Percentiles rank a stretch among this genome's conserved stretches.
These are phyloP conservation scores for Coniochaeta prunicola DNA, from an alignment of 2,329 filamentous ascomycete species.

Conservation along the genomic window DNA sequence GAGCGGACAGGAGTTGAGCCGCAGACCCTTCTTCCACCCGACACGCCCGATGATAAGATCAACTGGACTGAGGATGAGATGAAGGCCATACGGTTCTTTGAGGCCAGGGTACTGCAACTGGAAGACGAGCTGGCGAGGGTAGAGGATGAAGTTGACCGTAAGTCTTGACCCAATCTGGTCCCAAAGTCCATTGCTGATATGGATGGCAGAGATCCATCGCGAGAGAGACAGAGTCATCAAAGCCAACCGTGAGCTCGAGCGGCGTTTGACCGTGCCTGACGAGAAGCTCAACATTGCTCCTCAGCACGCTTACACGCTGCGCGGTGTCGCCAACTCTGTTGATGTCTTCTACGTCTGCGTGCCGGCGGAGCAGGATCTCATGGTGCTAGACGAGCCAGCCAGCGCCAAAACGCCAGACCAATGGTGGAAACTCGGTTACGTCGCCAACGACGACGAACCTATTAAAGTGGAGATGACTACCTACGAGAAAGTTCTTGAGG, in stretches of 20 bases:
- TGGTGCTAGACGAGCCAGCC: conserved; percentile 9
- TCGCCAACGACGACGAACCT: conserved; percentile 9
- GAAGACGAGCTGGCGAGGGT: background rate
- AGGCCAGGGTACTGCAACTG: background rate
- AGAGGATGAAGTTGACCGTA: background rate
- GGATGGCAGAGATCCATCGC: background rate
- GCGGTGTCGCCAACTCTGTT: conserved; percentile 19
- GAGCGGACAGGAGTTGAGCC: background rate
- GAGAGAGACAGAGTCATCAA: background rate
- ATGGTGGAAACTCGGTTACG: conserved; percentile 21
- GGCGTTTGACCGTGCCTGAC: conserved; percentile 13
- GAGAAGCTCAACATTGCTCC: conserved; percentile 16
- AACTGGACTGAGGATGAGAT: background rate
- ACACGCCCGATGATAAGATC: background rate
- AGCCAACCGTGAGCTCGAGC: conserved; percentile 4
- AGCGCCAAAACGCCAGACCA: conserved; percentile 11
- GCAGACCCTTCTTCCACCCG: background rate
- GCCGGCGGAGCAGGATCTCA: conserved; percentile 12
- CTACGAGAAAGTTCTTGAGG: conserved; percentile 10
- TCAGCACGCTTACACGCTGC: conserved; percentile 19
- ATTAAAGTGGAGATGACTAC: conserved; percentile 11
- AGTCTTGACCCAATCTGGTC: background rate
- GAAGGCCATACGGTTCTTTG: background rate
- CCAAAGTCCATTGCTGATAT: background rate
- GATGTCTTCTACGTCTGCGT: conserved; percentile 20